phyloP scores from a whole-genome alignment of 2,329 filamentous ascomycete species.

The Fusarium redolens region DNA sequence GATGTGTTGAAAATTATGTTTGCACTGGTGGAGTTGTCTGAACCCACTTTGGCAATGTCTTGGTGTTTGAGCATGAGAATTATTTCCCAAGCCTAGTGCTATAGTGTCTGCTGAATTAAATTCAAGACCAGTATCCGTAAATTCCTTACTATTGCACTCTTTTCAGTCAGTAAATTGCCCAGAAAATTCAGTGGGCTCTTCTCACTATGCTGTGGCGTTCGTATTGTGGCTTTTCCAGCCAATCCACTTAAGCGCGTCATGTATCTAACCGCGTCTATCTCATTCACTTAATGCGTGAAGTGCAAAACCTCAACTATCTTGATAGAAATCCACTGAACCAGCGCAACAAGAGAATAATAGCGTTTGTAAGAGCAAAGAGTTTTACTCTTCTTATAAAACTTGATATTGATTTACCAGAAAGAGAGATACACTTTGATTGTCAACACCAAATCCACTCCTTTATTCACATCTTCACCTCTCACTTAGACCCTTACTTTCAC shows the following conservation, averaged over 20 bases:
- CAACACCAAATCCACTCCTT: not conserved
- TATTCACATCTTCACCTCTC: slow-evolving; percentile 2
- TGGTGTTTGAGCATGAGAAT: too few species aligned
- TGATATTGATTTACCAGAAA: not conserved
- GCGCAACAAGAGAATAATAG: not conserved
- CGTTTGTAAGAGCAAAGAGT: not conserved
- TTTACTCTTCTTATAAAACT: not conserved
- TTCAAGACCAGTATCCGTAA: not conserved
- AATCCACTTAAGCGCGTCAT: slow-evolving; percentile 24
- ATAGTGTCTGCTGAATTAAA: not conserved
- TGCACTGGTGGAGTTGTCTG: not conserved
- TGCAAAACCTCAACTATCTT: slow-evolving; percentile 5
- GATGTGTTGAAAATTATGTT: not conserved
- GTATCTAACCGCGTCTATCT: slow-evolving; percentile 10
- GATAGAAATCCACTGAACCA: slow-evolving; percentile 6
- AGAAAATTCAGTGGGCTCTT: not conserved
- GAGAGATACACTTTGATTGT: not conserved
- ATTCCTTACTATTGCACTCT: not conserved
- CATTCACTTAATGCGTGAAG: slow-evolving; percentile 22
- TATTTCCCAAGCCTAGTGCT: not conserved
- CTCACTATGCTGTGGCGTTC: slow-evolving; percentile 4
- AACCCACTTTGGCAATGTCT: not conserved
- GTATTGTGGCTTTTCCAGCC: slow-evolving; percentile 10
- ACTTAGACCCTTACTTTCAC: slow-evolving; percentile 19
- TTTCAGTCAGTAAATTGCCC: not conserved